Evolutionary conservation across 2,329 filamentous ascomycete genomes (phyloP).

Genomic region (Acephala macrosclerotiorum): DNA sequence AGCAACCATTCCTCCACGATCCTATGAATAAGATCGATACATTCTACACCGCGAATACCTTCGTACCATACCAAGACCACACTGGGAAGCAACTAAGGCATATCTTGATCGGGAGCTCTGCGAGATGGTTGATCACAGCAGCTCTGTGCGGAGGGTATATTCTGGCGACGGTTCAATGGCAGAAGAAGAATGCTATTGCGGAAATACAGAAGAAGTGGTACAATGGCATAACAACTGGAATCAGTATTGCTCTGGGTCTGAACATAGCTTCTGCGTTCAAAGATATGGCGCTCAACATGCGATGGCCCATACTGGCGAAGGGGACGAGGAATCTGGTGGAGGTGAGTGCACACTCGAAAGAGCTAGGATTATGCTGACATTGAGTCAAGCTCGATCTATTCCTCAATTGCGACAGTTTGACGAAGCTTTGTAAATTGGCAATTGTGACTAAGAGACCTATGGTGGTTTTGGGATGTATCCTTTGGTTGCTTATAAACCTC

Average conservation of each 20-base stretch:
- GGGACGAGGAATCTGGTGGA: conserved; percentile 48
- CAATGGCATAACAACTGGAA: conserved; percentile 53
- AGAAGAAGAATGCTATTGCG: conserved; percentile 41
- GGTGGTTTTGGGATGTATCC: conserved; percentile 40
- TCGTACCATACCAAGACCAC: conserved; percentile 36
- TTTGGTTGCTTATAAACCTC: conserved; percentile 46
- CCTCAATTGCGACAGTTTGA: conserved; percentile 44
- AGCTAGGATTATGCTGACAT: conserved; percentile 15
- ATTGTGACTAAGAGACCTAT: conserved; percentile 38
- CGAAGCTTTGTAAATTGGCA: conserved; percentile 41
- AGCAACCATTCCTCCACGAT: conserved; percentile 35
- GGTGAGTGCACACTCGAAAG: conserved; percentile 40
- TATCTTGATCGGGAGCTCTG: conserved; percentile 35
- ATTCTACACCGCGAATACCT: conserved; percentile 24
- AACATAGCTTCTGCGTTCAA: conserved; percentile 53
- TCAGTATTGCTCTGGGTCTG: conserved; percentile 52
- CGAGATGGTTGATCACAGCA: conserved; percentile 35
- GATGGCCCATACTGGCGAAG: conserved; percentile 54
- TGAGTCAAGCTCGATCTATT: conserved; percentile 41
- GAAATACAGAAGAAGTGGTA: conserved; percentile 49
- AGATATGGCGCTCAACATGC: conserved; percentile 51
- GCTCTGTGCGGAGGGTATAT: conserved; percentile 37
- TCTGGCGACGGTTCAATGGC: conserved; percentile 27
- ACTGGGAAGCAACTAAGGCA: conserved; percentile 37
- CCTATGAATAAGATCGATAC: conserved; percentile 35